A percentile compares a stretch with the other conserved stretches of the same genome.
Evolutionary conservation across 352 stramenopile genomes (phyloP).

Genomic region (Globisporangium echinulatum): DNA sequence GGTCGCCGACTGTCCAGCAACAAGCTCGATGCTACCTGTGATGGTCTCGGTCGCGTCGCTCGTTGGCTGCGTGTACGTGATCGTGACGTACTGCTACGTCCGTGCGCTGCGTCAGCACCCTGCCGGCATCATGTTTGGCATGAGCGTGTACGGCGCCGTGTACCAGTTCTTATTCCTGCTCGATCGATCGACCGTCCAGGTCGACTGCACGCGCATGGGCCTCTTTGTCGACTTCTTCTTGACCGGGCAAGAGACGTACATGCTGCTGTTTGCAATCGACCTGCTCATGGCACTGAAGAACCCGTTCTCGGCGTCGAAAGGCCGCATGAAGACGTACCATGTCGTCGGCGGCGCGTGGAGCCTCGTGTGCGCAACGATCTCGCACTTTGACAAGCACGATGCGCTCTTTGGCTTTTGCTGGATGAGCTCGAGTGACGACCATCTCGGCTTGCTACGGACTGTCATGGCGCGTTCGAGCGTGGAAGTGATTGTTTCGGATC

Average conservation of each 20-base stretch:
- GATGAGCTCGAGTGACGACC: slow-evolving; percentile 51
- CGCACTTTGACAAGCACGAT: slow-evolving; percentile 68
- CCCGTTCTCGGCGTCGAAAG: slow-evolving; percentile 76
- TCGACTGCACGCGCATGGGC: slow-evolving; percentile 52
- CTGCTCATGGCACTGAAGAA: slow-evolving; percentile 79
- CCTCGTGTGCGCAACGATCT: slow-evolving; percentile 58
- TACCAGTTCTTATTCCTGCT: slow-evolving; percentile 80
- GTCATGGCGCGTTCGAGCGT: neutral
- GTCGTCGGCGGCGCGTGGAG: slow-evolving; percentile 67
- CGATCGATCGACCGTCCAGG: slow-evolving; percentile 29
- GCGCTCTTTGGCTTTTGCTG: slow-evolving; percentile 81
- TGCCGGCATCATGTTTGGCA: slow-evolving; percentile 83
- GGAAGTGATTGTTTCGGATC: neutral
- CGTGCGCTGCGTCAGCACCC: slow-evolving; percentile 66
- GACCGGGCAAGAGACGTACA: slow-evolving; percentile 82
- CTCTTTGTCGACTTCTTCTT: slow-evolving; percentile 79
- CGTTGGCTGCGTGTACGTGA: slow-evolving; percentile 72
- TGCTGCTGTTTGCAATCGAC: slow-evolving; percentile 87
- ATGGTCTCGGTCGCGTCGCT: slow-evolving; percentile 63
- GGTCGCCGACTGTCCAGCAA: slow-evolving; percentile 28
- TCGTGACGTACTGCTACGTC: slow-evolving; percentile 62
- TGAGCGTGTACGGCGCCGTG: slow-evolving; percentile 77
- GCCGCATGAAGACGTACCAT: slow-evolving; percentile 79
- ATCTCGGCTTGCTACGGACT: slow-evolving; percentile 16
- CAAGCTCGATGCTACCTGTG: slow-evolving; percentile 46